Evolutionary conservation across 345 rosid genomes (phyloP).

Genomic region (Passiflora organensis): DNA sequence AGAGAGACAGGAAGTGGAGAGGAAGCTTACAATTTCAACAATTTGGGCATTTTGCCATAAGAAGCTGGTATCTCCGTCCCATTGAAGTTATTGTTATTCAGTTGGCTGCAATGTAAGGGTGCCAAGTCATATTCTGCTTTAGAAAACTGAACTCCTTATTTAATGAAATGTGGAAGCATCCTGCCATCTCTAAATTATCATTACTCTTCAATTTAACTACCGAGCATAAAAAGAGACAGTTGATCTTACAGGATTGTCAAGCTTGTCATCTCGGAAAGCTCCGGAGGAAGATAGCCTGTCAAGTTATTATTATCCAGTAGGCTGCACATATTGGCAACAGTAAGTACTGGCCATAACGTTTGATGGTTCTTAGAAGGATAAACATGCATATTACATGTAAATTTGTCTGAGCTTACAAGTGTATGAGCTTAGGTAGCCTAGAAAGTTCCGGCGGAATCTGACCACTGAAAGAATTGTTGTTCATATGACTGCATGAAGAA

Average conservation of each 20-base stretch:
- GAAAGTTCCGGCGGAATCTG: slow-evolving; percentile 41
- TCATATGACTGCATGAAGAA: slow-evolving; percentile 36
- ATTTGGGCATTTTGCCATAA: slow-evolving; percentile 28
- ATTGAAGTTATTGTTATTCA: slow-evolving; percentile 37
- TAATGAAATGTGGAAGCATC: not conserved
- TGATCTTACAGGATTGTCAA: slow-evolving; percentile 32
- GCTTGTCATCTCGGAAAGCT: slow-evolving; percentile 34
- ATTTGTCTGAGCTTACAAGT: slow-evolving; percentile 39
- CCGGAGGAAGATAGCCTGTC: slow-evolving; percentile 39
- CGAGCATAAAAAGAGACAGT: too few relatives aligned
- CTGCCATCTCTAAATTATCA: too few relatives aligned
- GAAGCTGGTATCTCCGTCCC: slow-evolving; percentile 40
- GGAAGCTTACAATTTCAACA: slow-evolving; percentile 36
- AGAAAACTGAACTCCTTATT: too few relatives aligned
- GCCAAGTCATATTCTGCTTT: not conserved
- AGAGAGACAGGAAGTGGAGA: not conserved
- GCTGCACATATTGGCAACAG: slow-evolving; percentile 20
- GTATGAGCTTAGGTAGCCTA: slow-evolving; percentile 28
- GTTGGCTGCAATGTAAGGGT: slow-evolving; percentile 28
- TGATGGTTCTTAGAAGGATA: too few relatives aligned
- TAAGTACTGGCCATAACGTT: too few relatives aligned
- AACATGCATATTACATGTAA: not conserved
- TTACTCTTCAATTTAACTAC: too few relatives aligned
- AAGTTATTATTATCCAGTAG: slow-evolving; percentile 47
- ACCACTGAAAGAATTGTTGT: slow-evolving; percentile 49